Base-by-base conservation (phyloP, 1,284 basidiomycete species). In the Mycena citricolor region DNA sequence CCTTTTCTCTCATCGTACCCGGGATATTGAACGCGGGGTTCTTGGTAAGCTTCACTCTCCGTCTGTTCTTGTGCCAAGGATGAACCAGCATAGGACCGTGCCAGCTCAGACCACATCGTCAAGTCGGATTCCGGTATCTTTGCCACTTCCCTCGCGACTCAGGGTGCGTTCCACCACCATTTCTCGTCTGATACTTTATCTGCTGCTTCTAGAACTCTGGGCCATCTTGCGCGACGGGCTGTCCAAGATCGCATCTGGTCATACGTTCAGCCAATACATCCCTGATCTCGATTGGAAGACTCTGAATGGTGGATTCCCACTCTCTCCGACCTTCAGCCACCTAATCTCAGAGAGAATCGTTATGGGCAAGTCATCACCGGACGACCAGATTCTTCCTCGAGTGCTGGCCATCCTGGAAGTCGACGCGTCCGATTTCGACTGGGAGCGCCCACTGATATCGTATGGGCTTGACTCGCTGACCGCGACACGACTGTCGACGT, bases 1-100 rank as follows among this genome's bases (percentile, higher is more conserved):
- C 46, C 1, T 48, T 48, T 35, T 48, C 41, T 4, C 13, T 48
- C 1, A 32, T 48, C 10, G 23, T 31, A 13, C 46, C 46, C 2
- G 41, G 31, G 3, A 39, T 48, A 17, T 13, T 12, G 6, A 37
- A 39, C 12, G 36, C 20, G 3, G 46, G 40, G 10, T 39, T 29
- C 26, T n/a, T 43, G 37, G 36, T 43, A 2, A 16, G 44, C 37
- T 8, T 20, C 10, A 29, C n/a, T n/a, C n/a, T n/a, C n/a, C n/a
- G n/a, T n/a, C n/a, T n/a, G n/a, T n/a, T n/a, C n/a, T n/a, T n/a
- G n/a, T n/a, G n/a, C n/a, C n/a, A n/a, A n/a, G n/a, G n/a, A n/a
- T n/a, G n/a, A n/a, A n/a, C n/a, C n/a, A n/a, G n/a, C 19, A 14
- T 10, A 47, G 45, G 39, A 42, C 21, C 45, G 45, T 2, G 12